phyloP scores from a whole-genome alignment of 768 basidiomycete genomes.

The Agrocybe praecox region DNA sequence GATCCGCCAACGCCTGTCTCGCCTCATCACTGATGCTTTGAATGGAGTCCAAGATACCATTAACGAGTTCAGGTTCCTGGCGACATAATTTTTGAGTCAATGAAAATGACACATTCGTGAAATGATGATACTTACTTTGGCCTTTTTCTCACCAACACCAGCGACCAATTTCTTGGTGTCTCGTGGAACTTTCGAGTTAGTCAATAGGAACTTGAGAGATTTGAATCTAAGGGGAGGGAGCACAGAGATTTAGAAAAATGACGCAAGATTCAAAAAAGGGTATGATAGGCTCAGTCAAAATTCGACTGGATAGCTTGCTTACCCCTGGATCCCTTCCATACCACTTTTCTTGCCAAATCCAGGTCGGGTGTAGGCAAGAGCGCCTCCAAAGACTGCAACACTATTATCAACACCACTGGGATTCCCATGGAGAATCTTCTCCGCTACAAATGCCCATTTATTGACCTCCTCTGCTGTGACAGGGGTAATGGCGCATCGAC shows the following conservation, averaged over 20 bases:
- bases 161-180: conserved; percentile 95
- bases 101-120: conserved; percentile 13
- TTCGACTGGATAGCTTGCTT: conserved; percentile 28
- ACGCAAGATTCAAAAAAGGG: conserved; percentile 8
- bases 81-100: conserved; percentile 9
- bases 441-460: conserved; percentile 90
- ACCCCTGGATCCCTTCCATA: conserved; percentile 88
- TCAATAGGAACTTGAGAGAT: conserved; percentile 86
- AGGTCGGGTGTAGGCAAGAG: conserved; percentile 84
- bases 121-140: conserved; percentile 43
- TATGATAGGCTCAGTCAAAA: conserved; percentile 7
- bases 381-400: conserved; percentile 90
- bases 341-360: conserved; percentile 78
- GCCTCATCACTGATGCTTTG: conserved; percentile 88
- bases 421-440: conserved; percentile 96
- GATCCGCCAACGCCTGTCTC: conserved; percentile 69
- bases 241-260: neutral
- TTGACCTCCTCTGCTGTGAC: conserved; percentile 81
- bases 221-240: conserved; percentile 66
- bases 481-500: conserved; percentile 65
- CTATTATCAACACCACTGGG: conserved; percentile 98
- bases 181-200: conserved; percentile 90
- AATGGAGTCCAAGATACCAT: conserved; percentile 76
- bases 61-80: conserved; percentile 86
- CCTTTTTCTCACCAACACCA: conserved; percentile 76